These are phyloP conservation scores for Gynochthodes officinalis DNA, from an alignment of 257 asterid genomes.

Conservation along the genomic window DNA sequence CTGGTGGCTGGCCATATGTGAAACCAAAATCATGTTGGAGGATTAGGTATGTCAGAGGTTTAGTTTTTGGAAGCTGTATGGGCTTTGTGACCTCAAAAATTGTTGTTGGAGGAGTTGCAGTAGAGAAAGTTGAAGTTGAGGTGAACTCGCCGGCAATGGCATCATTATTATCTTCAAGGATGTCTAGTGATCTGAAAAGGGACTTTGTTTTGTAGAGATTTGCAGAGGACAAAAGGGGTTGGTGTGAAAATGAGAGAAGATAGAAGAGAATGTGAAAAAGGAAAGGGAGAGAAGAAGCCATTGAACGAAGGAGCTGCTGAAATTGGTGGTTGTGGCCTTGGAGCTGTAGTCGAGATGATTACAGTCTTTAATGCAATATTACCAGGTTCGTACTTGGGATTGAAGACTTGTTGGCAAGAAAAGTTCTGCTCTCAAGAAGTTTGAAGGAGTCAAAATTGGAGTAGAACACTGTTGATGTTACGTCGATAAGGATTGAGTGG, in stretches of 20 bases:
- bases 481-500: too few relatives aligned
- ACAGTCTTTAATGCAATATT: too few relatives aligned
- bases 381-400: too few relatives aligned
- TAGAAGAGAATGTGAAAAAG: slow-evolving; percentile 19
- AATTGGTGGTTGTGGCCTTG: neutral
- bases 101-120: slow-evolving; percentile 25
- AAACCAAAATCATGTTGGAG: slow-evolving; percentile 54
- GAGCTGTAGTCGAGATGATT: neutral
- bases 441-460: too few relatives aligned
- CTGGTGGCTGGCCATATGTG: slow-evolving; percentile 53
- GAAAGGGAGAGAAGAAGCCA: slow-evolving; percentile 21
- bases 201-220: slow-evolving; percentile 22
- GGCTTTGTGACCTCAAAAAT: slow-evolving; percentile 64
- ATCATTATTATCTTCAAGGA: slow-evolving; percentile 14
- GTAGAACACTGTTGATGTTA: too few relatives aligned
- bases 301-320: slow-evolving; percentile 13
- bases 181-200: slow-evolving; percentile 25
- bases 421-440: too few relatives aligned
- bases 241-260: slow-evolving; percentile 19
- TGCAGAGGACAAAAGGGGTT: slow-evolving; percentile 26
- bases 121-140: neutral
- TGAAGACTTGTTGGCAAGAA: too few relatives aligned
- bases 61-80: slow-evolving; percentile 44
- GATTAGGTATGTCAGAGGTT: slow-evolving; percentile 41
- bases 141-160: slow-evolving; percentile 1